These are phyloP conservation scores for Alternaria brassicae DNA, from an alignment of 2,329 filamentous ascomycete species.

Conservation along the genomic window DNA sequence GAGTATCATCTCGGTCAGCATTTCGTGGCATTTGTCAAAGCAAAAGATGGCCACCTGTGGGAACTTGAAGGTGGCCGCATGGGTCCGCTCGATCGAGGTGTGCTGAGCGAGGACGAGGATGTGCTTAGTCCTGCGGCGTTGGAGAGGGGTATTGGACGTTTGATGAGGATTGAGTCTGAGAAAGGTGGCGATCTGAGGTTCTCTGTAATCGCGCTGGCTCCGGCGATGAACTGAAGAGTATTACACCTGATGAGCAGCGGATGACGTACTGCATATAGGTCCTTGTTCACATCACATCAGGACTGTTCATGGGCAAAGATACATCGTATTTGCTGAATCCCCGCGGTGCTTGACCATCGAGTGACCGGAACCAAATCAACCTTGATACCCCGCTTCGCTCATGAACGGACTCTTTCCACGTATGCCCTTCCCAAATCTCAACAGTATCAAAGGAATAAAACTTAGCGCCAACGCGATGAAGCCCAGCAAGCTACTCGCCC, in stretches of 20 bases:
- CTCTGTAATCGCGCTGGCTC: conserved; percentile 54
- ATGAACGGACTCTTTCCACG: conserved; percentile 51
- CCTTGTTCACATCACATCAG: neutral
- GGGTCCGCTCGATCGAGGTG: conserved; percentile 55
- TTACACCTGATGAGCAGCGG: neutral
- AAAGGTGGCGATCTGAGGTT: conserved; percentile 52
- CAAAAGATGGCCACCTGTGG: conserved; percentile 55
- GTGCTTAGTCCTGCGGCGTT: conserved; percentile 54
- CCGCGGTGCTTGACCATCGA: neutral
- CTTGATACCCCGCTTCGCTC: conserved; percentile 35
- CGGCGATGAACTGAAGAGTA: neutral
- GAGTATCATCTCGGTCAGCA: conserved; percentile 49
- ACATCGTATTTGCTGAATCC: neutral
- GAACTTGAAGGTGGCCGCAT: conserved; percentile 56
- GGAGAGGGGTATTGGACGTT: conserved; percentile 50
- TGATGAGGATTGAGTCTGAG: conserved; percentile 48
- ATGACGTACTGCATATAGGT: neutral
- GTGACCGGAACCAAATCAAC: neutral
- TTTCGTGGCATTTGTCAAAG: conserved; percentile 58
- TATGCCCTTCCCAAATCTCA: conserved; percentile 53
- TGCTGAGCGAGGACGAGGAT: conserved; percentile 52
- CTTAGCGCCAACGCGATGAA: conserved; percentile 55
- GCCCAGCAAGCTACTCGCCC: conserved; percentile 58
- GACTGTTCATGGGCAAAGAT: neutral
- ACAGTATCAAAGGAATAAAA: conserved; percentile 55